Base-by-base conservation (phyloP, 306 rosid genomes). In the Cicer bijugum region DNA sequence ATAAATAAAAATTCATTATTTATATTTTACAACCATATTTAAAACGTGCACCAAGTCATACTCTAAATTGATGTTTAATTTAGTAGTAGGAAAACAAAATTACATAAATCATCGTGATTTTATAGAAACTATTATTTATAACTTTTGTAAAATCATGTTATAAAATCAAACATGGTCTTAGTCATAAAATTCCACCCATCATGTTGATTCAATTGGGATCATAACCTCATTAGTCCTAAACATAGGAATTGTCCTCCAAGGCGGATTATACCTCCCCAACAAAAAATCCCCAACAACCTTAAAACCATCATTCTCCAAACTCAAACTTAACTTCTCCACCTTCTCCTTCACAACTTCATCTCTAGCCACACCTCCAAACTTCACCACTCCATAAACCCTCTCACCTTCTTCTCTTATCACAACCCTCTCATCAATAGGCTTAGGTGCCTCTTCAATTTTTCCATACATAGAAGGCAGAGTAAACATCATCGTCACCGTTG, bases 211-310 rank as follows among this genome's bases (percentile, higher is more conserved):
- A 68, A 89, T 66, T 6, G 98, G 97, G 15, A 89, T 83, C 96
- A 91, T 67, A 75, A 94, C 85, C 82, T 91, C 98, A 37, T 88
- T 94, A 11, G 92, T 91, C 72, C 98, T 89, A 37, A 91, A 87
- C 0, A 74, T 23, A 60, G 97, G 91, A 48, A 94, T 58, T 11
- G 97, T 88, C 86, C 88, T 84, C 91, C 87, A 85, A 12, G 97
- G 98, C 1, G 98, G 98, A 43, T 91, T 94, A 48, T 88, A 91
- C 89, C 98, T 94, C 0, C 85, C 98, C 89, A 94, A 57, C 84
- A 85, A 53, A 66, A 67, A 83, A 65, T 94, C 91, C 12, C 95
- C 98, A 59, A 62, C 12, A 5, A 88, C 80, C 85, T 89, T 89
- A 58, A 66, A 71, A 70, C 96, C 97, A 84, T 94, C 98, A 71